Evolutionary conservation across 805 yeast genomes (phyloP).

Genomic region (Alloascoidea hylecoeti): DNA sequence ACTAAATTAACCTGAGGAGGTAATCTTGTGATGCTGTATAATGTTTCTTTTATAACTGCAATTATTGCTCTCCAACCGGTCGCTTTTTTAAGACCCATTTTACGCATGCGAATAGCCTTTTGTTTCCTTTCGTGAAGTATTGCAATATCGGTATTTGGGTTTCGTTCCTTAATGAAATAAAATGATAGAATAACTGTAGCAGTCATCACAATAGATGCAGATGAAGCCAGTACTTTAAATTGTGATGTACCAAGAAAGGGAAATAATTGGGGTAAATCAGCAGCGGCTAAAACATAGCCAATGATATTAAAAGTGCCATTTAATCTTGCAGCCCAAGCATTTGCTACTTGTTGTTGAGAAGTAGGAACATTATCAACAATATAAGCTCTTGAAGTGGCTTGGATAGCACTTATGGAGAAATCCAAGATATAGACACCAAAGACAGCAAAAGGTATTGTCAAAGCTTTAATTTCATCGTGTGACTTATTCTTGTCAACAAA

Average conservation of each 20-base stretch:
- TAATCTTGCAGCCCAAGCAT: conserved; percentile 57
- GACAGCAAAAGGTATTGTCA: conserved; percentile 35
- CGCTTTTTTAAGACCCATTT: conserved; percentile 21
- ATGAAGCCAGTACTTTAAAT: conserved; percentile 31
- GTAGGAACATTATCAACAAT: conserved; percentile 48
- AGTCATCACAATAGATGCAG: conserved; percentile 27
- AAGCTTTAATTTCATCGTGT: conserved; percentile 14
- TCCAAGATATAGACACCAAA: conserved; percentile 37
- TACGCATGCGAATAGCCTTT: conserved; percentile 17
- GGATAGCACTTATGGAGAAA: conserved; percentile 43
- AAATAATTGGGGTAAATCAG: conserved; percentile 23
- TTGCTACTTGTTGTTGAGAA: conserved; percentile 40
- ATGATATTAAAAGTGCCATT: conserved; percentile 43
- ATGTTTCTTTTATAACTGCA: conserved; percentile 6
- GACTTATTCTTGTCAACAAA: conserved; percentile 11
- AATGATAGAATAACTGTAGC: conserved; percentile 25
- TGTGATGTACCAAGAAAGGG: conserved; percentile 33
- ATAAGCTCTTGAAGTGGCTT: conserved; percentile 45
- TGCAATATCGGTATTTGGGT: conserved; percentile 27
- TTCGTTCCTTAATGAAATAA: conserved; percentile 29
- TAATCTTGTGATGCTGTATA: conserved; percentile 15
- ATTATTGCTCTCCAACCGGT: conserved; percentile 4
- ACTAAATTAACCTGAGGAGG: conserved; percentile 37
- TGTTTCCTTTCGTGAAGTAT: conserved; percentile 23
- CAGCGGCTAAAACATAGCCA: conserved; percentile 39